A percentile compares a stretch with the other conserved stretches of the same genome.
phyloP scores from a whole-genome alignment of 495 filamentous ascomycete genomes.

The Glutinoglossum americanum region DNA sequence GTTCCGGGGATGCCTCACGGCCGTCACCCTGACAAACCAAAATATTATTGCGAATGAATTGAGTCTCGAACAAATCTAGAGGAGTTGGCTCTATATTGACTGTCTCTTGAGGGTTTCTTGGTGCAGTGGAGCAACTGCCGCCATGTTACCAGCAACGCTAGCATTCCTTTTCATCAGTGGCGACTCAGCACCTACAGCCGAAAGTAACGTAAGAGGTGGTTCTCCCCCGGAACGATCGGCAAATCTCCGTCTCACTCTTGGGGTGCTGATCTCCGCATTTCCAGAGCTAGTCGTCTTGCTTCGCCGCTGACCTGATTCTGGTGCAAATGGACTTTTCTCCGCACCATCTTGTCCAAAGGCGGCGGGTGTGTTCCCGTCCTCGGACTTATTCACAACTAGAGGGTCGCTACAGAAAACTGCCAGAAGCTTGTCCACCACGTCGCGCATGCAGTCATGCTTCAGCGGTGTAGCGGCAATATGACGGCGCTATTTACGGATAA shows the following conservation, averaged over 20 bases:
- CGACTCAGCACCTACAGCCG: neutral
- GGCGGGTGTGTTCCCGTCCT: neutral
- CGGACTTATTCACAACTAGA: neutral
- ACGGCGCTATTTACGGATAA: conserved; percentile 13
- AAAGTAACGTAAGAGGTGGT: neutral
- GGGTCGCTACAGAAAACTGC: conserved; percentile 23
- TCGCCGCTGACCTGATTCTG: neutral
- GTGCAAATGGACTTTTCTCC: neutral
- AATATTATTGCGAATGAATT: too few species aligned
- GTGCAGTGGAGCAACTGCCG: too few species aligned
- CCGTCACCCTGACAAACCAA: too few species aligned
- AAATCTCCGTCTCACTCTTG: neutral
- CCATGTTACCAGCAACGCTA: too few species aligned
- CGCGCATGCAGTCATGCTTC: conserved; percentile 15
- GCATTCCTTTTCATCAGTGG: too few species aligned
- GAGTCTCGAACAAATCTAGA: too few species aligned
- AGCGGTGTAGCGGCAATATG: conserved; percentile 17
- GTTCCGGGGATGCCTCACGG: too few species aligned
- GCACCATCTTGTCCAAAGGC: neutral
- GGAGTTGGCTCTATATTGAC: too few species aligned
- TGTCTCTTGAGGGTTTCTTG: too few species aligned
- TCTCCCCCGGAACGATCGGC: neutral
- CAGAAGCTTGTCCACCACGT: conserved; percentile 22
- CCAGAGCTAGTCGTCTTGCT: neutral
- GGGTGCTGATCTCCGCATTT: neutral